phyloP scores from a whole-genome alignment of 2,329 filamentous ascomycete genomes.

The Neopestalotiopsis rosae region DNA sequence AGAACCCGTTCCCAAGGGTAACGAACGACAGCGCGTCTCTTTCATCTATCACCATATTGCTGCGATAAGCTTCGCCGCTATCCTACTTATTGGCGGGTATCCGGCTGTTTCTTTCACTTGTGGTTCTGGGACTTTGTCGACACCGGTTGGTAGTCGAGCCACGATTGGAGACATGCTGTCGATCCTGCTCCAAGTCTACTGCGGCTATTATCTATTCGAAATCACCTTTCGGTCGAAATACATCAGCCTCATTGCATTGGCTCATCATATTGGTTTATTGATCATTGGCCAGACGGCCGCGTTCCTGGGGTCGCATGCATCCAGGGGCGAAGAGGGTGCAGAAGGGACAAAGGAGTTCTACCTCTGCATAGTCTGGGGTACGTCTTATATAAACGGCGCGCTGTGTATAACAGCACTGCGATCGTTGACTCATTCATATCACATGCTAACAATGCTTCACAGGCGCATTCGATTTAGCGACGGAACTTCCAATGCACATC shows the following conservation, averaged over 20 bases:
- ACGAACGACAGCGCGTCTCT: constrained; percentile 23
- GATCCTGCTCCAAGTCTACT: constrained; percentile 21
- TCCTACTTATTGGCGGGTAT: constrained; percentile 21
- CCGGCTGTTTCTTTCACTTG: constrained; percentile 21
- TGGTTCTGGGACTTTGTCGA: not conserved
- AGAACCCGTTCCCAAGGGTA: constrained; percentile 14
- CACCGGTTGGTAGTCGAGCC: constrained; percentile 7
- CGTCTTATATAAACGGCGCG: not conserved
- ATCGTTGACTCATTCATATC: no score
- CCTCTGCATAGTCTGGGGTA: constrained; percentile 12
- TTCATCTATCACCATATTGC: constrained; percentile 27
- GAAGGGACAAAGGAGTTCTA: constrained; percentile 2
- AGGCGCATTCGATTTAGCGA: constrained; percentile 11
- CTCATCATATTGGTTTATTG: constrained; percentile 24
- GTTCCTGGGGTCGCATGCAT: not conserved
- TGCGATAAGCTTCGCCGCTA: constrained; percentile 19
- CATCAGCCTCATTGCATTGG: constrained; percentile 24
- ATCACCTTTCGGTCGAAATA: constrained; percentile 24
- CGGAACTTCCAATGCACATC: constrained; percentile 10
- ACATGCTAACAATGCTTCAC: not conserved
- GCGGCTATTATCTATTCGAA: constrained; percentile 27
- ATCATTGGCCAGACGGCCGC: constrained; percentile 23
- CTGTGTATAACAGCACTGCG: not conserved
- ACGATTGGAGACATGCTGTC: constrained; percentile 24
- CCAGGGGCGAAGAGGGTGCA: not conserved